Evolutionary conservation across 78 protist species (phyloP).

Genomic region (Chrysochromulina parva): DNA sequence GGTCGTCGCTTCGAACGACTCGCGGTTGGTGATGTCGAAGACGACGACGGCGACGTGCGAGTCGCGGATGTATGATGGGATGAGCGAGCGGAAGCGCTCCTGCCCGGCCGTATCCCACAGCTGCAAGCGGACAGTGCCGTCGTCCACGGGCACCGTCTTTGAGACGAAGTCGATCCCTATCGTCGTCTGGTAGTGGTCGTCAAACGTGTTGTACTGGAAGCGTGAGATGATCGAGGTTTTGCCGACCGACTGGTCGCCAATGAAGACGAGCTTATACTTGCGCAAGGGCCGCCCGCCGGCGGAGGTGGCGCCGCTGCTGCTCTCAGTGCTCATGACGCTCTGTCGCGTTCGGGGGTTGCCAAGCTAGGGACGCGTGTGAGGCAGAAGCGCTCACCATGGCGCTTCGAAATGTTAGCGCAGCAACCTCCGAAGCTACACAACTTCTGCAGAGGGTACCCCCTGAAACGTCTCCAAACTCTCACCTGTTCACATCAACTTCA

Average conservation of each 20-base stretch:
- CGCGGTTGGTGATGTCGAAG: slow-evolving; percentile 91
- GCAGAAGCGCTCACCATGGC: too few species aligned
- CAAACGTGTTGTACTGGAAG: slow-evolving; percentile 96
- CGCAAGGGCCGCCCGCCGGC: not conserved
- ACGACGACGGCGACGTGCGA: slow-evolving; percentile 94
- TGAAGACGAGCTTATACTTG: slow-evolving; percentile 86
- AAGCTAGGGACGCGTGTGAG: too few species aligned
- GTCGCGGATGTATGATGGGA: slow-evolving; percentile 97
- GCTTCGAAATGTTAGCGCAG: too few species aligned
- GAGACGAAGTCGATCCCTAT: slow-evolving; percentile 97
- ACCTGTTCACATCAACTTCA: too few species aligned
- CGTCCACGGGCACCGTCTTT: slow-evolving; percentile 93
- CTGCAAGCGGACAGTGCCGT: slow-evolving; percentile 94
- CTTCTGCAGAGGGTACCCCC: too few species aligned
- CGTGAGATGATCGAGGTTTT: slow-evolving; percentile 95
- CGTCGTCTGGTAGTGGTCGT: slow-evolving; percentile 87
- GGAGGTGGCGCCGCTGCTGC: not conserved
- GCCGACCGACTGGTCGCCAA: slow-evolving; percentile 75
- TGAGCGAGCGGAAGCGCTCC: slow-evolving; percentile 89
- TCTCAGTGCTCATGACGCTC: too few species aligned
- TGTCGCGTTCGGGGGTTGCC: too few species aligned
- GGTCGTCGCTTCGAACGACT: slow-evolving; percentile 72
- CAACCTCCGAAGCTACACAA: too few species aligned
- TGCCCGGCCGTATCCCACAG: slow-evolving; percentile 96
- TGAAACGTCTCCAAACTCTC: too few species aligned